Conservation (phyloP, 352 stramenopile species). For the Phytophthora podocarpi region DNA sequence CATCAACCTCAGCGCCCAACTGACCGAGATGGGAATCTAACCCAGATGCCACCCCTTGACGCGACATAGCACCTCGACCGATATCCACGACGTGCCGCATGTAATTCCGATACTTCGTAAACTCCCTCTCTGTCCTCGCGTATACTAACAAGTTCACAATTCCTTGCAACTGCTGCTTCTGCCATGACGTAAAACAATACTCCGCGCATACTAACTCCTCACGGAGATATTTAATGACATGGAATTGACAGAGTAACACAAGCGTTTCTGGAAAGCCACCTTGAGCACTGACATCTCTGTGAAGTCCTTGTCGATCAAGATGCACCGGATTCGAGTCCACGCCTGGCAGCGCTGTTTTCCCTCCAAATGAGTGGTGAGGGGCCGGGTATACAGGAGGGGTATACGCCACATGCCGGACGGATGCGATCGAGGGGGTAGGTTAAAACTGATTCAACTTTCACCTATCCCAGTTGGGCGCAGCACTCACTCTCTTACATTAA, state of each 20-base stretch:
- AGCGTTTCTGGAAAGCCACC: conserved; percentile 12
- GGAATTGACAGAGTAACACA: conserved; percentile 36
- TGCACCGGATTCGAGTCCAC: conserved; percentile 14
- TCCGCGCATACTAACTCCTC: conserved; percentile 16
- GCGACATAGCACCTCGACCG: neutral
- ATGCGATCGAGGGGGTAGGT: no score
- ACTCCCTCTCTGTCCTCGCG: conserved; percentile 6
- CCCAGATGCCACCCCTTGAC: no score
- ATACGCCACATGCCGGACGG: no score
- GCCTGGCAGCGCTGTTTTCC: no score
- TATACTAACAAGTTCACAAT: conserved; percentile 21
- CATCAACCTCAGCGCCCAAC: neutral
- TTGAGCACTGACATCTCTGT: conserved; percentile 18
- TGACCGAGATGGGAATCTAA: no score
- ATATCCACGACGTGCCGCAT: neutral
- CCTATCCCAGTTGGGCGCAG: no score
- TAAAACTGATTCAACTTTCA: no score
- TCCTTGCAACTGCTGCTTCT: conserved; percentile 20
- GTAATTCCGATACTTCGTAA: conserved; percentile 7
- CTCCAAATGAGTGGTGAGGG: no score
- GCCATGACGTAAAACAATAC: conserved; percentile 18
- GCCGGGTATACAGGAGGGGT: no score
- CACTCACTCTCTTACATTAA: no score
- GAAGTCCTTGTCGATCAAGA: conserved; percentile 43
- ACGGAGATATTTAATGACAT: conserved; percentile 27